phyloP scores from a whole-genome alignment of 257 asterid genomes.

The Oldenlandia corymbosa region DNA sequence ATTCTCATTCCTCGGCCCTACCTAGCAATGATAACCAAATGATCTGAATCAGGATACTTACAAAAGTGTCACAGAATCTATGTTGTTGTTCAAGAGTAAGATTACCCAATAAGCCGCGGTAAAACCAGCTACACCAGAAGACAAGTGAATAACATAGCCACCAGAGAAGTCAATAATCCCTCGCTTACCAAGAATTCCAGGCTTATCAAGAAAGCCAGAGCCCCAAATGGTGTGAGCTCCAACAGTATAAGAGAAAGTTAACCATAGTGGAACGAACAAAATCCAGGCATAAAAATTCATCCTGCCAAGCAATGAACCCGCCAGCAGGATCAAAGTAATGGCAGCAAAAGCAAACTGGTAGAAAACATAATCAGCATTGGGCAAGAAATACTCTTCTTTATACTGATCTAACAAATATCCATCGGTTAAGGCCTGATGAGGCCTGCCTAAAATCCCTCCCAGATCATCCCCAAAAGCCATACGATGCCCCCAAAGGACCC shows the following conservation, averaged over 20 bases:
- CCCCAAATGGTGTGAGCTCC: slow-evolving; percentile 69
- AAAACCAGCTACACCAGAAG: slow-evolving; percentile 75
- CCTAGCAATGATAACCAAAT: slow-evolving; percentile 30
- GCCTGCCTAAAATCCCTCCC: slow-evolving; percentile 34
- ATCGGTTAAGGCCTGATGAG: slow-evolving; percentile 23
- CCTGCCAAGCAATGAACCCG: slow-evolving; percentile 58
- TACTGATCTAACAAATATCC: slow-evolving; percentile 11
- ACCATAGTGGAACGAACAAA: slow-evolving; percentile 67
- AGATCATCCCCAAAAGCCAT: slow-evolving; percentile 48
- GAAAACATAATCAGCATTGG: slow-evolving; percentile 43
- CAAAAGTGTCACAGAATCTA: not conserved
- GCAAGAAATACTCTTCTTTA: slow-evolving; percentile 17
- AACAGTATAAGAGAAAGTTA: slow-evolving; percentile 49
- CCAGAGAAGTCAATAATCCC: slow-evolving; percentile 56
- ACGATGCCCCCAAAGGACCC: slow-evolving; percentile 58
- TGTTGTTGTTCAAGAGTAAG: not conserved
- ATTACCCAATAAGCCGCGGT: slow-evolving; percentile 84
- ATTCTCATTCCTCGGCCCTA: slow-evolving; percentile 55
- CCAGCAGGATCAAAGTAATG: slow-evolving; percentile 56
- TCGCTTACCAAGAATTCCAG: slow-evolving; percentile 32
- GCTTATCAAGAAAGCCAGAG: slow-evolving; percentile 37
- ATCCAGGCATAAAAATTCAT: slow-evolving; percentile 75
- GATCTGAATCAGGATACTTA: not conserved
- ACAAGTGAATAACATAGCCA: slow-evolving; percentile 68
- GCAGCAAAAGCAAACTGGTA: slow-evolving; percentile 74